Percentiles rank a stretch among this genome's conserved stretches.
Conservation (phyloP, 2,329 filamentous ascomycete species). For the Colletotrichum aenigma region DNA sequence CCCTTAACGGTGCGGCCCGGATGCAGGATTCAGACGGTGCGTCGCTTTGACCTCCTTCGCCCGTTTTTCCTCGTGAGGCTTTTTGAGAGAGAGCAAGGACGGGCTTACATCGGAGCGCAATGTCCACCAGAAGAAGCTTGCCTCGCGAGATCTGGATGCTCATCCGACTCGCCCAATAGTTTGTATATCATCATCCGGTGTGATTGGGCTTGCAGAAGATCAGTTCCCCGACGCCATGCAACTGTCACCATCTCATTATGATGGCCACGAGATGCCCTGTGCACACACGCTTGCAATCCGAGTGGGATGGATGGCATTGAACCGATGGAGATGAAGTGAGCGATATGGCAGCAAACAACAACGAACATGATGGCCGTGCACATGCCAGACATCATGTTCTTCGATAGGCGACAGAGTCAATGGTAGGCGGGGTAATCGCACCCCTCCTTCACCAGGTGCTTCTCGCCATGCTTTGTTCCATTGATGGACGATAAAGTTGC, state of each 20-base stretch:
- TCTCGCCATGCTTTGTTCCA: neutral
- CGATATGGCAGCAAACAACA: neutral
- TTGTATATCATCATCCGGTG: neutral
- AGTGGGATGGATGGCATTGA: neutral
- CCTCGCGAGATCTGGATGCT: neutral
- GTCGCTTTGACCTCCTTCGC: neutral
- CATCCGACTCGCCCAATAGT: neutral
- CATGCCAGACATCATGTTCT: neutral
- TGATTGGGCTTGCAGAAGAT: neutral
- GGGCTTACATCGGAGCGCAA: neutral
- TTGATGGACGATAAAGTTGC: neutral
- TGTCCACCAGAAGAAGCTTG: neutral
- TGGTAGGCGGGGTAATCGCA: neutral
- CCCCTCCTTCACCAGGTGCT: neutral
- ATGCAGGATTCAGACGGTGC: neutral
- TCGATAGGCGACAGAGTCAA: neutral
- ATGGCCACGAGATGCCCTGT: neutral
- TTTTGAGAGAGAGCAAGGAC: neutral
- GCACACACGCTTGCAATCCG: neutral
- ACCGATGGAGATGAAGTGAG: neutral
- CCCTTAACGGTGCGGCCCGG: neutral
- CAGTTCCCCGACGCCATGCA: neutral
- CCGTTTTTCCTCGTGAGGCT: neutral
- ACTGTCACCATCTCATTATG: neutral
- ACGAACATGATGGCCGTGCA: neutral